Evolutionary conservation across 2,329 filamentous ascomycete species (phyloP), one percentile per base, ranked within the genome.

Genomic region (Aspergillus sp.): DNA sequence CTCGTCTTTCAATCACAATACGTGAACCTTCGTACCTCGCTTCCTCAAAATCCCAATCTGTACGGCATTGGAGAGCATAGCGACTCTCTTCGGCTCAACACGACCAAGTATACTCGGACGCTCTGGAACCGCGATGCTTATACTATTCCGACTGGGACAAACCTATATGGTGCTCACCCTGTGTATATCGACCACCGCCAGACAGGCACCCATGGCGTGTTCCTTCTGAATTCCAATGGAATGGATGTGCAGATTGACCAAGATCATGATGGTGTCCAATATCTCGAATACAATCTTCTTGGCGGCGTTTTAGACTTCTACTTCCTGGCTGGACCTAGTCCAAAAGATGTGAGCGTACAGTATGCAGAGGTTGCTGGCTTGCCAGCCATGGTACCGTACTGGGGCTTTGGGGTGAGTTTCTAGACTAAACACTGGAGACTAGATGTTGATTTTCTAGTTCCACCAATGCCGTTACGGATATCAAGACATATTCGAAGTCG

Each of bases 11-110:
- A 95, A 77, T 87, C 86, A 9, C 91, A 95, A 74, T 95, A 92
- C 69, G 76, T 95, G 25, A 85, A 88, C 23, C 80, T 94, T 61
- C 84, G 89, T 47, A 93, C 91, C 1, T 85, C 82, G 61, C 81
- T 95, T 9, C 91, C 91, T 0, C 75, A 85, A 1, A 80, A 87
- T 55, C 89, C 91, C 0, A 87, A 90, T 68, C 79, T 95, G 6
- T 95, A 95, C 71, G 91, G 92, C 0, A 82, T 94, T 1, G 91
- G 91, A 41, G 91, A 94, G 76, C 89, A 92, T 72, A 88, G 85
- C 3, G 91, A 93, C 67, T 81, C 87, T 1, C 87, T 92, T 69
- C 84, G 85, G 50, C 80, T 93, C 60, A 87, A 88, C 63, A 89
- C 87, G 0, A 87, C 84, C 30, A 84, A 90, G 74, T 91, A 91